phyloP scores from a whole-genome alignment of 2,329 filamentous ascomycete species.

The Pseudogymnoascus sp. region DNA sequence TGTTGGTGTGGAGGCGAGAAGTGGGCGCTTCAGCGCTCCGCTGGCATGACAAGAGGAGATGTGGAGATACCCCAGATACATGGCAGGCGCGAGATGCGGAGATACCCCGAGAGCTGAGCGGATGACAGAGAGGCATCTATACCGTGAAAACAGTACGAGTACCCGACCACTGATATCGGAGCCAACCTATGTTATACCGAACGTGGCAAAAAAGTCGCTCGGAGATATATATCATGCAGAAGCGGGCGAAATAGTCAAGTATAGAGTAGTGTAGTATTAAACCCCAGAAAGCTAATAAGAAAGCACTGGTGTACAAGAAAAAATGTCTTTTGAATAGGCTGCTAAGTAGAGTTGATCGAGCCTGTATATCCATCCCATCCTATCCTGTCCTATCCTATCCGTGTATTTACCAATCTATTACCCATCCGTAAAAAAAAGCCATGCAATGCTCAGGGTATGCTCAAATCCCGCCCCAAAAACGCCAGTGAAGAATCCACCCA shows the following conservation, averaged over 20 bases:
- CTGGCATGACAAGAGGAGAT: background rate
- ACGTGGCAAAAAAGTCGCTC: too few species aligned
- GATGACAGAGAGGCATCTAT: background rate
- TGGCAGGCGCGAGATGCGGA: background rate
- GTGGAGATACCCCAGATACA: background rate
- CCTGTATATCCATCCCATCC: background rate
- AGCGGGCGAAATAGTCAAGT: background rate
- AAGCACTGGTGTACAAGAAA: background rate
- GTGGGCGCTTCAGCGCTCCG: background rate
- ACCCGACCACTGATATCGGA: background rate
- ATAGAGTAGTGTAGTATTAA: background rate
- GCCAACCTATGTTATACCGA: background rate
- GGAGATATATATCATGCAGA: too few species aligned
- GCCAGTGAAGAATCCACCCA: background rate
- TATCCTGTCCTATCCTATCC: background rate
- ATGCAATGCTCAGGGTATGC: too few species aligned
- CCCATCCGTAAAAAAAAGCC: background rate
- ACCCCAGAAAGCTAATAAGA: background rate
- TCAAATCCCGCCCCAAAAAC: background rate
- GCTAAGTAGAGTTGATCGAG: background rate
- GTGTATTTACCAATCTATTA: background rate
- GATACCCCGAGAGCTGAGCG: background rate
- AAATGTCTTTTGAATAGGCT: background rate
- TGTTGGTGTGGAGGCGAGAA: background rate
- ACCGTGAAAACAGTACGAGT: background rate